These are phyloP conservation scores for Oenanthe javanica DNA, from an alignment of 140 eudicot species.

Conservation along the genomic window DNA sequence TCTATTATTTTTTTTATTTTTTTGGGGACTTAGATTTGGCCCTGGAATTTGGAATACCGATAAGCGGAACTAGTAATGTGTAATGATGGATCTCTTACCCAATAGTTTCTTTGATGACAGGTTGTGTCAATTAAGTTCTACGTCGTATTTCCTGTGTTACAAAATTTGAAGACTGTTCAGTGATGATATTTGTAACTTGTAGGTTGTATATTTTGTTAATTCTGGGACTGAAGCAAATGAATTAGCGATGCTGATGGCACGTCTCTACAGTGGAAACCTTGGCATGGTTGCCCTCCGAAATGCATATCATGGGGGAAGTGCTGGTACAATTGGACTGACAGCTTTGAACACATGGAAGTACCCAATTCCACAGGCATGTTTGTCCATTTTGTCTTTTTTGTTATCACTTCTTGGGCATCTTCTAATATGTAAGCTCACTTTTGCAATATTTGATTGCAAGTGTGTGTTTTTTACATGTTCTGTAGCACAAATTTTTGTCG, in stretches of 20 bases:
- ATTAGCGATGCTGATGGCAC: slow-evolving; percentile 88
- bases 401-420: background rate
- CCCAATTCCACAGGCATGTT: slow-evolving; percentile 78
- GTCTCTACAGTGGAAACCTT: slow-evolving; percentile 77
- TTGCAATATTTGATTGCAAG: background rate
- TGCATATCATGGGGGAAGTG: slow-evolving; percentile 98
- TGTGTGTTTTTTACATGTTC: background rate
- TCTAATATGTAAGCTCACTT: too few relatives aligned
- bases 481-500: background rate
- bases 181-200: slow-evolving; percentile 20
- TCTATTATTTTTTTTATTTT: background rate
- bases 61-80: background rate
- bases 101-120: background rate
- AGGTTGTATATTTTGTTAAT: slow-evolving; percentile 97
- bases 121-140: background rate
- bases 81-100: background rate
- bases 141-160: background rate
- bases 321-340: slow-evolving; percentile 77
- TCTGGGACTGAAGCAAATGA: slow-evolving; percentile 99
- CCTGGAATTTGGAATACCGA: background rate
- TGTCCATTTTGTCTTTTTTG: slow-evolving; percentile 10
- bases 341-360: slow-evolving; percentile 98
- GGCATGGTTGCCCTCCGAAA: slow-evolving; percentile 83
- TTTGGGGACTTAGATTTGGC: background rate
- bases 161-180: background rate